phyloP scores from a whole-genome alignment of 1,139 yeast species.

The Kurtzmaniella natalensis region DNA sequence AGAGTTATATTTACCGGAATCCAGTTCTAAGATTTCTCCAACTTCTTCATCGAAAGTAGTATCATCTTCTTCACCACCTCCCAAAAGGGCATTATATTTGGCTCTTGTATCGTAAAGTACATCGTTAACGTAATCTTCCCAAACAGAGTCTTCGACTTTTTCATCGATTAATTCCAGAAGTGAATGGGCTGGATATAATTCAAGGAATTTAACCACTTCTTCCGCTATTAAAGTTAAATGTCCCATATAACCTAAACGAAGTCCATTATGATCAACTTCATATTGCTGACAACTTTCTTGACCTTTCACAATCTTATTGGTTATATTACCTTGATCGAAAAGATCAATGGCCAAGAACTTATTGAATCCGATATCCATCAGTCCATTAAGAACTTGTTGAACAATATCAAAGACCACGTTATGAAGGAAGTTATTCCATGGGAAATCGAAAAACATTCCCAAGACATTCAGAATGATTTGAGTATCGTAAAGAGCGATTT shows the following conservation, averaged over 20 bases:
- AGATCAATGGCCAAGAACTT: slow-evolving; percentile 83
- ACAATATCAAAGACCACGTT: slow-evolving; percentile 96
- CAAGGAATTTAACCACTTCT: slow-evolving; percentile 92
- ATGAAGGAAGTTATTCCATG: slow-evolving; percentile 97
- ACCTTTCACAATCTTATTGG: slow-evolving; percentile 76
- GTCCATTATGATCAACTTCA: slow-evolving; percentile 54
- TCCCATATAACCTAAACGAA: slow-evolving; percentile 94
- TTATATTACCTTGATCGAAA: slow-evolving; percentile 74
- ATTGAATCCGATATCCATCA: slow-evolving; percentile 87
- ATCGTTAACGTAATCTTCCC: slow-evolving; percentile 84
- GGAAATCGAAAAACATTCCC: slow-evolving; percentile 83
- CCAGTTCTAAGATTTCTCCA: slow-evolving; percentile 41
- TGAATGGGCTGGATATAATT: slow-evolving; percentile 60
- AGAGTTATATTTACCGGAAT: slow-evolving; percentile 17
- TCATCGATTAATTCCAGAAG: slow-evolving; percentile 57
- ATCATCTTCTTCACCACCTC: slow-evolving; percentile 54
- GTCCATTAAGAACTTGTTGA: slow-evolving; percentile 92
- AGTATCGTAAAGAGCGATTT: slow-evolving; percentile 80
- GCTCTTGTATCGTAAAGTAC: slow-evolving; percentile 86
- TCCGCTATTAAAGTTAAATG: slow-evolving; percentile 93
- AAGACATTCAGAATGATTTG: slow-evolving; percentile 74
- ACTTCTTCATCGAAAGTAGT: slow-evolving; percentile 51
- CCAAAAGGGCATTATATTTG: slow-evolving; percentile 91
- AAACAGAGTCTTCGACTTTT: slow-evolving; percentile 55
- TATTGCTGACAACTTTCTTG: slow-evolving; percentile 72